A percentile compares a stretch with the other conserved stretches of the same genome.
These are phyloP conservation scores for Panellus pusillus DNA, from an alignment of 768 basidiomycete species.

Conservation along the genomic window DNA sequence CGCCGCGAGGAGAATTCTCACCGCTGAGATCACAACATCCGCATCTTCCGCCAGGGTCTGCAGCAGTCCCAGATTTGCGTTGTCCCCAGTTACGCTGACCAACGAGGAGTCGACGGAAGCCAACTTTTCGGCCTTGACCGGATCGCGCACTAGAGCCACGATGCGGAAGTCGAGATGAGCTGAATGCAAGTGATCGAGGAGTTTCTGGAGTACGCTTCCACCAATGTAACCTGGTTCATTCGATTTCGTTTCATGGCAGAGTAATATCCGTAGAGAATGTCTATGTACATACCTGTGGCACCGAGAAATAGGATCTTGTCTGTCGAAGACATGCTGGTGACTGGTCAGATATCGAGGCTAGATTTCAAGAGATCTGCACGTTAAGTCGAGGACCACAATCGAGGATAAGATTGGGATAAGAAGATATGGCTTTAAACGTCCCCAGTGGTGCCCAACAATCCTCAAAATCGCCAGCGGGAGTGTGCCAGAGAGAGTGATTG, in stretches of 20 bases:
- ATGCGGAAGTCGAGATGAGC: slow-evolving; percentile 25
- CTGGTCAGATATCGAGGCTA: too few relatives aligned
- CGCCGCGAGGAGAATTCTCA: slow-evolving; percentile 7
- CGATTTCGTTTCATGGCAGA: too few relatives aligned
- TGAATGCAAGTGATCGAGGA: slow-evolving; percentile 28
- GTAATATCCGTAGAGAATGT: too few relatives aligned
- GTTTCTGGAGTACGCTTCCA: slow-evolving; percentile 31
- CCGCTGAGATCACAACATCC: slow-evolving; percentile 34
- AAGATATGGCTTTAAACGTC: too few relatives aligned
- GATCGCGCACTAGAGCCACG: slow-evolving; percentile 29
- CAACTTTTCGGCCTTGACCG: slow-evolving; percentile 29
- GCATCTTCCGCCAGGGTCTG: slow-evolving; percentile 28
- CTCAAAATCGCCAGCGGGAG: too few relatives aligned
- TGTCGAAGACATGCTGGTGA: background rate
- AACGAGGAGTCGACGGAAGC: slow-evolving; percentile 22
- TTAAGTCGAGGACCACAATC: too few relatives aligned
- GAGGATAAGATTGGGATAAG: too few relatives aligned
- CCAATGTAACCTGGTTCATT: slow-evolving; percentile 37
- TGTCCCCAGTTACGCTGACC: slow-evolving; percentile 30
- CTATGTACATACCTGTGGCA: background rate
- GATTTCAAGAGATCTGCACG: too few relatives aligned
- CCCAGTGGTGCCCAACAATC: too few relatives aligned
- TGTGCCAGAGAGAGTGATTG: too few relatives aligned
- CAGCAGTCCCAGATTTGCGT: slow-evolving; percentile 30
- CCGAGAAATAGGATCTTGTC: background rate